Conservation (phyloP, 1,139 yeast species). For the Candida tunisiensis region DNA sequence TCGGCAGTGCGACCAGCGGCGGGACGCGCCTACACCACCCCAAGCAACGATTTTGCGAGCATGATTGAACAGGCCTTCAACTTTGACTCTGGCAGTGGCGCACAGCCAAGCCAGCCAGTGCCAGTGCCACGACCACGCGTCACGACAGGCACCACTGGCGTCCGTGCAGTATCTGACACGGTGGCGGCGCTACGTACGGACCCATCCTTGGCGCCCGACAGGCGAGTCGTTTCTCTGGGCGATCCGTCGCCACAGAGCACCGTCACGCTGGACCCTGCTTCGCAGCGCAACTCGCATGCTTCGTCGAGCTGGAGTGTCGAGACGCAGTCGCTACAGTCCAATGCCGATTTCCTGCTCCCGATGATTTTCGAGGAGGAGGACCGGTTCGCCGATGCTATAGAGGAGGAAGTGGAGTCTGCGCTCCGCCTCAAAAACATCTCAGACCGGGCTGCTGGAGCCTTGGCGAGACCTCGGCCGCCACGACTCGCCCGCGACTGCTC, state of each 20-base stretch:
- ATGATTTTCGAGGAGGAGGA: constrained; percentile 24
- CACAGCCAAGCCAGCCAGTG: too few relatives aligned
- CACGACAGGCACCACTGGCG: too few relatives aligned
- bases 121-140: too few relatives aligned
- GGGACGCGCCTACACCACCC: background rate
- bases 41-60: constrained; percentile 6
- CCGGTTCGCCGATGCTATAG: constrained; percentile 21
- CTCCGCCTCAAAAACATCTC: too few relatives aligned
- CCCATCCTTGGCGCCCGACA: background rate
- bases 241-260: too few relatives aligned
- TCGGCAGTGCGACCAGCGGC: too few relatives aligned
- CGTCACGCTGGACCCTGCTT: background rate
- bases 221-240: constrained; percentile 1
- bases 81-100: constrained; percentile 1
- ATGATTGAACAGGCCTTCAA: constrained; percentile 8
- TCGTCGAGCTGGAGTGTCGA: constrained; percentile 1
- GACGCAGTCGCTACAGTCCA: background rate
- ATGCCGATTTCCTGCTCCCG: constrained; percentile 10
- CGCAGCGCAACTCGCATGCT: background rate
- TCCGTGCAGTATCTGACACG: background rate
- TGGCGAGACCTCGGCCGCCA: too few relatives aligned
- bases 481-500: too few relatives aligned
- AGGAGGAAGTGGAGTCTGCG: constrained; percentile 18
- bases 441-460: too few relatives aligned
- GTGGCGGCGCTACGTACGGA: background rate